Conservation (phyloP, 1,139 yeast species). For the Pichiaceae sp. region DNA sequence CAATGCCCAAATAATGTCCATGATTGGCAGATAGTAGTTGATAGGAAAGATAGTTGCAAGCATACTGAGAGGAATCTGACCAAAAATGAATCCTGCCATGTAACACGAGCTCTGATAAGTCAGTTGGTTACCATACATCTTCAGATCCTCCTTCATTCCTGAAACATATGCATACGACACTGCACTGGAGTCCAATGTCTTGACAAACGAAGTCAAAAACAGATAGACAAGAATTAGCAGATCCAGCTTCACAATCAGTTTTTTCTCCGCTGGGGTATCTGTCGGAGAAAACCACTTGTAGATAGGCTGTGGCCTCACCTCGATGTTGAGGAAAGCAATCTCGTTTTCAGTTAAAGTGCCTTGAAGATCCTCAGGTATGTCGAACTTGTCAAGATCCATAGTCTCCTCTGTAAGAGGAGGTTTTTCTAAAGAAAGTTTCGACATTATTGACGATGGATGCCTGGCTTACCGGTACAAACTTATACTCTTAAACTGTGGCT, state of each 20-base stretch:
- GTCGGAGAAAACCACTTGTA: constrained; percentile 2
- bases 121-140: constrained; percentile 59
- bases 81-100: constrained; percentile 46
- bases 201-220: constrained; percentile 64
- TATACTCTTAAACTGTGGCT: too few species aligned
- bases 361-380: constrained; percentile 1
- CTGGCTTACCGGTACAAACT: too few species aligned
- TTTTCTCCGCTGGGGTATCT: constrained; percentile 33
- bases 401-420: too few species aligned
- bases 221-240: constrained; percentile 44
- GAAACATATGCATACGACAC: constrained; percentile 64
- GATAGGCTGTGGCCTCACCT: constrained; percentile 1
- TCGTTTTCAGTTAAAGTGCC: background rate
- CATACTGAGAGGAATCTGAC: constrained; percentile 40
- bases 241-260: constrained; percentile 53
- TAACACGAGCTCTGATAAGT: constrained; percentile 53
- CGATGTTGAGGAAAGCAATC: constrained; percentile 1
- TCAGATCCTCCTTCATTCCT: constrained; percentile 50
- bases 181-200: constrained; percentile 55
- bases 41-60: constrained; percentile 35
- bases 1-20: constrained; percentile 61
- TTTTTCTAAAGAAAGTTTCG: too few species aligned
- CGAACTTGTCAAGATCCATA: background rate
- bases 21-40: constrained; percentile 42
- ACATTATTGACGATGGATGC: too few species aligned